Conservation (phyloP, 2,329 filamentous ascomycete species). For the Aureobasidium sp. region DNA sequence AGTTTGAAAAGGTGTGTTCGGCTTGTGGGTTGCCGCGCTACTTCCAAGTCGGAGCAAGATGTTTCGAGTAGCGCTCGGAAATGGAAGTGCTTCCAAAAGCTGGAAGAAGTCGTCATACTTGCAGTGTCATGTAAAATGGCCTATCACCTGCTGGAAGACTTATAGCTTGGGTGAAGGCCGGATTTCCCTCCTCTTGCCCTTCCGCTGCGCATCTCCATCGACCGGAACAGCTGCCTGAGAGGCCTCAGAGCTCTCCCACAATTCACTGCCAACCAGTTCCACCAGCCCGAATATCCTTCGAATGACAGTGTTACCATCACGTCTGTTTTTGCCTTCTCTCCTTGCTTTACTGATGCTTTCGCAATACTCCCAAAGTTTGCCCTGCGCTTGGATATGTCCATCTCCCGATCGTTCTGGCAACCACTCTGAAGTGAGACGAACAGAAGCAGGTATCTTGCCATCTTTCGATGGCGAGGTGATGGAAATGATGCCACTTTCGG, state of each 20-base stretch:
- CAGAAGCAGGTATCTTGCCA: constrained; percentile 51
- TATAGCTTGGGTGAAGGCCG: not conserved
- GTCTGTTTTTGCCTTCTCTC: constrained; percentile 87
- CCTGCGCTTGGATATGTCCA: constrained; percentile 61
- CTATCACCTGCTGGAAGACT: too few species aligned
- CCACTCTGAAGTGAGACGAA: constrained; percentile 53
- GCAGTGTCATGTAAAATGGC: too few species aligned
- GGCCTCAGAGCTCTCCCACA: constrained; percentile 47
- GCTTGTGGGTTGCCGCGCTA: constrained; percentile 1
- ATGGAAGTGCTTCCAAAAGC: not conserved
- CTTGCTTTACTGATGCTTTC: constrained; percentile 77
- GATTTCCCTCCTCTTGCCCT: constrained; percentile 10
- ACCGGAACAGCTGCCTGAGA: not conserved
- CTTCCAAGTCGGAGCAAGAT: too few species aligned
- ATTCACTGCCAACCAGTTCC: constrained; percentile 60
- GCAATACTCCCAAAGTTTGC: constrained; percentile 84
- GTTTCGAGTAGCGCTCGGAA: not conserved
- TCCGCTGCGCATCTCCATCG: not conserved
- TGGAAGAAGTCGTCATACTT: too few species aligned
- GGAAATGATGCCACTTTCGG: constrained; percentile 77
- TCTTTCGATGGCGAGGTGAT: constrained; percentile 63
- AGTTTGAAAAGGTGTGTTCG: constrained; percentile 1
- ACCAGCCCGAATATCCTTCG: constrained; percentile 71
- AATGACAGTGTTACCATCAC: constrained; percentile 86
- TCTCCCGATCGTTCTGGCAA: constrained; percentile 56